These are phyloP conservation scores for Pseudonectria buxi DNA, from an alignment of 2,329 filamentous ascomycete genomes.

Conservation along the genomic window DNA sequence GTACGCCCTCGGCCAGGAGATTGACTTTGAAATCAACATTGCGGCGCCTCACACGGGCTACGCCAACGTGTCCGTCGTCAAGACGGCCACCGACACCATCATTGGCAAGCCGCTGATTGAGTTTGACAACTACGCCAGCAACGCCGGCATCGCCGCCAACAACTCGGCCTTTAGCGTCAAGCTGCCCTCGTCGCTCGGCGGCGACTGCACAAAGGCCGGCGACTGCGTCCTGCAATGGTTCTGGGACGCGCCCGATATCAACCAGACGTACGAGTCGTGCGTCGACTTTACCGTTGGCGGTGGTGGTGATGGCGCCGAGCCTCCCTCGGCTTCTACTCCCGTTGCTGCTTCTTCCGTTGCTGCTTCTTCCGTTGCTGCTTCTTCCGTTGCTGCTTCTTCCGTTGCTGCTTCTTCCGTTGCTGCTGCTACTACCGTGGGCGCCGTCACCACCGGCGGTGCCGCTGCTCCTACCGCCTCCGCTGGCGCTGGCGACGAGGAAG, in stretches of 20 bases:
- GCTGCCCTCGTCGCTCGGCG: constrained; percentile 40
- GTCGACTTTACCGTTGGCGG: constrained; percentile 43
- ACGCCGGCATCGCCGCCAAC: constrained; percentile 32
- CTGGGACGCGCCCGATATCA: constrained; percentile 48
- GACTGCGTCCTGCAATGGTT: constrained; percentile 53
- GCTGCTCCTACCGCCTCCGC: constrained; percentile 6
- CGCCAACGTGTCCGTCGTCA: constrained; percentile 52
- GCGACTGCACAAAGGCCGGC: constrained; percentile 42
- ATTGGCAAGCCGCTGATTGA: constrained; percentile 47
- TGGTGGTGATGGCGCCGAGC: constrained; percentile 2
- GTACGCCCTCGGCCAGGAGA: constrained; percentile 35
- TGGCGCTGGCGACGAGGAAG: constrained; percentile 1
- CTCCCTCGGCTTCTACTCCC: constrained; percentile 1
- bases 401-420: constrained; percentile 4
- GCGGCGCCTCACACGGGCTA: constrained; percentile 40
- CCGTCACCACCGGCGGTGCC: constrained; percentile 3
- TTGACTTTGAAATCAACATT: constrained; percentile 34
- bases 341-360: constrained; percentile 2
- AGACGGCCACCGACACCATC: constrained; percentile 43
- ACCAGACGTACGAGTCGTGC: constrained; percentile 59
- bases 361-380: constrained; percentile 3
- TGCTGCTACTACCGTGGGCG: not conserved
- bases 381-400: constrained; percentile 6
- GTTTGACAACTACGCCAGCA: constrained; percentile 49
- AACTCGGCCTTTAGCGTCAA: constrained; percentile 47